Percentiles rank a stretch among this genome's conserved stretches.
Evolutionary conservation across 2,329 filamentous ascomycete species (phyloP).

Genomic region (Venturia effusa): DNA sequence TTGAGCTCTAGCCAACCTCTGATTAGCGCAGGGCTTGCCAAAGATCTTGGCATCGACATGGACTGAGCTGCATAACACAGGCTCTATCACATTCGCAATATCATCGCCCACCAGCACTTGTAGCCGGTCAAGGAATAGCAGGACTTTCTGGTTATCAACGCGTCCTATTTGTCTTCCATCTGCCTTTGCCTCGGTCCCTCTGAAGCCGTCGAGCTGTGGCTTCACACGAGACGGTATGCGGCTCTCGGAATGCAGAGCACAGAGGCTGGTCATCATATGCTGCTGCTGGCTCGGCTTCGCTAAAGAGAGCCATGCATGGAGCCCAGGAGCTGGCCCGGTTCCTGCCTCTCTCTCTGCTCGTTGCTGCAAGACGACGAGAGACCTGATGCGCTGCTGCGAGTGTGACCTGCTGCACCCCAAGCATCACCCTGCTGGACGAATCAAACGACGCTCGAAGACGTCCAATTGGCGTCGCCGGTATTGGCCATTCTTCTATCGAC

Average conservation of each 20-base stretch:
- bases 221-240: neutral
- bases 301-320: neutral
- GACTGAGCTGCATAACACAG: neutral
- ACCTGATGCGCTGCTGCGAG: neutral
- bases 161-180: neutral
- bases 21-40: neutral
- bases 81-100: neutral
- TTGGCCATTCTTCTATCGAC: neutral
- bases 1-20: neutral
- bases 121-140: neutral
- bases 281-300: neutral
- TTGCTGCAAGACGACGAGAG: neutral
- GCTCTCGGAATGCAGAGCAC: neutral
- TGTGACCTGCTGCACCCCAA: neutral
- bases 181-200: neutral
- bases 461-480: neutral
- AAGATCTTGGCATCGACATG: neutral
- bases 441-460: neutral
- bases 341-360: neutral
- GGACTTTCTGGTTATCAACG: neutral
- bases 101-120: neutral
- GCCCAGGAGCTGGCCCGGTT: neutral
- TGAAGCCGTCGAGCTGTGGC: neutral
- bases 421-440: neutral
- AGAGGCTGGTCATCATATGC: neutral